Base-by-base conservation (phyloP, 1,284 basidiomycete species). In the Ustilago lituana region DNA sequence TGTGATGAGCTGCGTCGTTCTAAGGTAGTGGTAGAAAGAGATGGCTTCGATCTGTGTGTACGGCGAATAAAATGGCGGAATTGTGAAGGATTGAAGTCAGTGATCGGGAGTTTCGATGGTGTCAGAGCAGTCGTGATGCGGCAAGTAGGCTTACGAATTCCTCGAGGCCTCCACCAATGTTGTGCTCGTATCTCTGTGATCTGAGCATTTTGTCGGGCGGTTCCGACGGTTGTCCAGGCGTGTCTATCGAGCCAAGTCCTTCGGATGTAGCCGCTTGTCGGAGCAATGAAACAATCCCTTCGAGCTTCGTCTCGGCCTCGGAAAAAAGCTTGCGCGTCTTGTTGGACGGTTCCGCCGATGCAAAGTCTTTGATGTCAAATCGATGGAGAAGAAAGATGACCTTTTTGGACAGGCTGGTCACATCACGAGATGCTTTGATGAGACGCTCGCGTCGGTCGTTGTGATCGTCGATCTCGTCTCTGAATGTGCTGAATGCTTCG, bases 331-430 rank as follows among this genome's bases (percentile, higher is more conserved):
- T 51, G 22, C 24, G 45, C 24, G 66, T 56, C 29, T 55, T 55
- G 2, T 37, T 11, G 1, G 51, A 45, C 9, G 58, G 26, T 15
- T 48, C 11, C 19, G 22, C 5, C 7, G 63, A 48, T 14, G 51
- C 64, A 32, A 65, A 60, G 27, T 61, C 55, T 6, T 36, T 38
- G 23, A 66, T 22, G n/a, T 68, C 60, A 44, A 63, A 85, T 37
- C 94, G 90, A 79, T 97, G 95, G 4, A 98, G 86, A 44, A 93
- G 89, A 78, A 98, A 98, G 66, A 98, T 98, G 77, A 90, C 86
- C 83, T 93, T 94, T 83, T 98, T 98, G 41, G 93, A 93, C n/a
- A 91, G 86, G 68, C 89, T 91, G 14, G 94, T 98, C 67, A 93
- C 87, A 82, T 96, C 94, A 29, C 95, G 83, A 7, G 85, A 86